Percentiles rank a stretch among this genome's conserved stretches.
Conservation (phyloP, 1,139 yeast genomes). For the Yamadazyma buinensis region DNA sequence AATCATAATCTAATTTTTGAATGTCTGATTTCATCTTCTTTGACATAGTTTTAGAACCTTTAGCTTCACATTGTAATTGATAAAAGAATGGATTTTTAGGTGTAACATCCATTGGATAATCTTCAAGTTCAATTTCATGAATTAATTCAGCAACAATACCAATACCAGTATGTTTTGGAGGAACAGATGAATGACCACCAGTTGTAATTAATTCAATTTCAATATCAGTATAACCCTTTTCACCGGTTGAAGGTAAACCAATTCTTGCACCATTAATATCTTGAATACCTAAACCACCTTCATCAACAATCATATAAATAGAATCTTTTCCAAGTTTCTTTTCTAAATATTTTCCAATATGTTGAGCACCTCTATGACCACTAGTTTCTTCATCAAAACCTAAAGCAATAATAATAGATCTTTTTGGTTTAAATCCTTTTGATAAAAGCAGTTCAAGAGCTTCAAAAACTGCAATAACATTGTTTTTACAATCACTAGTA, state of each 20-base stretch:
- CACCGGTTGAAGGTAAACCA: constrained; percentile 54
- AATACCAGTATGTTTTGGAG: constrained; percentile 46
- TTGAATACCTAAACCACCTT: constrained; percentile 35
- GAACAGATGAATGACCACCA: constrained; percentile 49
- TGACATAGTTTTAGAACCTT: constrained; percentile 29
- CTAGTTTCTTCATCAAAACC: constrained; percentile 49
- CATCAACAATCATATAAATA: constrained; percentile 41
- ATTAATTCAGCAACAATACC: constrained; percentile 43
- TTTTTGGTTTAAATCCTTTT: constrained; percentile 33
- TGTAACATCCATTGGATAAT: constrained; percentile 32
- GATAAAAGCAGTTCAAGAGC: constrained; percentile 36
- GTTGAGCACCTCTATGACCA: constrained; percentile 38
- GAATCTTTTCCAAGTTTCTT: constrained; percentile 38
- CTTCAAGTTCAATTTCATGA: constrained; percentile 31
- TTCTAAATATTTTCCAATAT: constrained; percentile 27
- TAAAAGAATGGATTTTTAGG: constrained; percentile 39
- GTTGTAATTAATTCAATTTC: constrained; percentile 36
- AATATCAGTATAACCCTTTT: constrained; percentile 43
- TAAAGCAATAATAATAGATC: constrained; percentile 42
- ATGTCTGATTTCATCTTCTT: constrained; percentile 30
- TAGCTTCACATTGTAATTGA: constrained; percentile 44
- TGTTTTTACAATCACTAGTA: constrained; percentile 43
- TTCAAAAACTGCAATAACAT: constrained; percentile 39
- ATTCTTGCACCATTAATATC: constrained; percentile 42
- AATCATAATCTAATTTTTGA: constrained; percentile 35